Base-by-base conservation (phyloP, 2,329 filamentous ascomycete species). In the Hypocrella siamensis region DNA sequence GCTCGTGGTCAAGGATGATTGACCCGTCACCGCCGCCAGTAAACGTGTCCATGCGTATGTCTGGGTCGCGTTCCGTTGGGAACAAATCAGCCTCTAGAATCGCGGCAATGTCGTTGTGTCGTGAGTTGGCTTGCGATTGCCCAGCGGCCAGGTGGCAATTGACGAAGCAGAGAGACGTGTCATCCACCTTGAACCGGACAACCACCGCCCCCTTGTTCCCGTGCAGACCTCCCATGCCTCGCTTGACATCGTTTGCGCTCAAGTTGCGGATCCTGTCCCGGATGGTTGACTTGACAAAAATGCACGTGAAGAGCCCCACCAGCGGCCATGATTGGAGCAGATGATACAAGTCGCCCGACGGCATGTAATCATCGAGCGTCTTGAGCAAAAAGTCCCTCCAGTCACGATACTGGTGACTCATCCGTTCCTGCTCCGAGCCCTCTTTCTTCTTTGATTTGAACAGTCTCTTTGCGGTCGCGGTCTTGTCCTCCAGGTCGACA, bases 401-500 rank as follows among this genome's bases (percentile, higher is more conserved):
- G 38, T 92, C 84, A 40, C 90, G 81, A 53, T 98, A 98, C 48
- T 94, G 86, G 43, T 92, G 86, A 53, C 84, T 92, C 83, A 96
- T 96, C 43, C 86, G 74, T 52, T 94, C 85, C 45, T 82, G 77
- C 31, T 84, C 79, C 2, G 79, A 74, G 9, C 78, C 74, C 19
- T 80, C 75, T 46, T 83, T 81, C 49, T 93, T 93, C 53, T 90
- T 90, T 43, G 80, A 83, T 48, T 86, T 90, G 50, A 96, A 78
- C 43, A 96, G 75, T 34, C 82, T 84, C 57, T 90, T 94, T n/a
- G 90, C 90, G 16, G 88, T 96, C 31, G 92, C 80, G 42, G 86
- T 92, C 60, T 96, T 96, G 57, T 98, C 83, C 52, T 98, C 90
- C 6, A 98, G 64, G 48, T 98, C 90, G 4, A 98, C 90, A n/a